phyloP scores from a whole-genome alignment of 306 rosid genomes.

The Prunus mongolica region DNA sequence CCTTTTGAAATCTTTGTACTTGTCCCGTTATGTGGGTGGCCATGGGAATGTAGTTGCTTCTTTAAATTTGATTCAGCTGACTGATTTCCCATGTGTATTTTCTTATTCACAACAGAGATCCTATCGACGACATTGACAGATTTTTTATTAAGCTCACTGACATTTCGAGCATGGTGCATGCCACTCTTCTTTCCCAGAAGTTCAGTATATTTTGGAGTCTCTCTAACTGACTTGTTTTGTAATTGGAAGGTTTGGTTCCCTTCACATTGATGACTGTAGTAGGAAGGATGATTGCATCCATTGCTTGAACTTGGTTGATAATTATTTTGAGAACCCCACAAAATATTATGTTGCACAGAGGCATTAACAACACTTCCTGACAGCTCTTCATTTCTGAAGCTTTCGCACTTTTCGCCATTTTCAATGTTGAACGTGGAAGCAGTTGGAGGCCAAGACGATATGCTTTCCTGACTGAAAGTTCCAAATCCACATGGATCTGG shows the following conservation, averaged over 20 bases:
- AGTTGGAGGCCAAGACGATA: slow-evolving; percentile 43
- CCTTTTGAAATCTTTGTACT: slow-evolving; percentile 41
- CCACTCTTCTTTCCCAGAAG: slow-evolving; percentile 27
- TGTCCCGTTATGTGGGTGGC: slow-evolving; percentile 25
- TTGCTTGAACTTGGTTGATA: slow-evolving; percentile 26
- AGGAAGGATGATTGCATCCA: slow-evolving; percentile 26
- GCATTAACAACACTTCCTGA: slow-evolving; percentile 27
- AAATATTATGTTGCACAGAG: slow-evolving; percentile 28
- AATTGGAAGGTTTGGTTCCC: slow-evolving; percentile 29
- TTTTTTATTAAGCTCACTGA: slow-evolving; percentile 27
- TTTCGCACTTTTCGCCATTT: slow-evolving; percentile 29
- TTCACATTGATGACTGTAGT: slow-evolving; percentile 26
- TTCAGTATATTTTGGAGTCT: slow-evolving; percentile 29
- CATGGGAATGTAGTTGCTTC: slow-evolving; percentile 30
- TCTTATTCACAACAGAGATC: slow-evolving; percentile 26
- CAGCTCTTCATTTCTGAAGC: slow-evolving; percentile 30
- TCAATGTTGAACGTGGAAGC: slow-evolving; percentile 26
- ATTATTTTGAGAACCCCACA: slow-evolving; percentile 26
- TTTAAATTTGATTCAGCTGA: slow-evolving; percentile 27
- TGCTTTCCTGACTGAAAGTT: slow-evolving; percentile 48
- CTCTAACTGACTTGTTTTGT: slow-evolving; percentile 27
- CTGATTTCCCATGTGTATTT: slow-evolving; percentile 26
- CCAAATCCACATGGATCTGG: slow-evolving; percentile 35
- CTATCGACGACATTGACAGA: slow-evolving; percentile 23
- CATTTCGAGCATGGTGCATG: slow-evolving; percentile 24